Evolutionary conservation across 345 rosid genomes (phyloP), one percentile per base, ranked within the genome.

Genomic region (Brassica juncea): DNA sequence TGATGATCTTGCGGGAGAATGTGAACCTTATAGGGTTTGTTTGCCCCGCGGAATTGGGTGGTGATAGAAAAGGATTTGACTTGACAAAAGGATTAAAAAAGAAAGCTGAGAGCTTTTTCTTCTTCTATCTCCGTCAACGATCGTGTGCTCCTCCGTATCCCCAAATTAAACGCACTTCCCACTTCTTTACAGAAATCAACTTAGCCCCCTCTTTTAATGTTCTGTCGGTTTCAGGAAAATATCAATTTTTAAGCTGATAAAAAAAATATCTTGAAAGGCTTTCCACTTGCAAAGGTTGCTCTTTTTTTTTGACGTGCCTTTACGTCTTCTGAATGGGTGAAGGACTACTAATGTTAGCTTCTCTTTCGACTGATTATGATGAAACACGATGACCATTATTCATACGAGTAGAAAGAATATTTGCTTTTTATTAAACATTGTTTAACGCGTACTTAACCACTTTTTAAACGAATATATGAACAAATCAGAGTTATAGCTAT

Each of bases 111-210:
- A 54, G 59, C 59, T 54, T 54, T 54, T 10, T 23, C 19, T 23
- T n/a, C 42, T n/a, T 52, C 23, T 3, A n/a, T 31, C 68, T n/a
- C 68, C 44, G 25, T 63, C 71, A 67, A 67, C 32, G 57, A 39
- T 67, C 11, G 19, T 66, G 70, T 39, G 64, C 34, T 60, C n/a
- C 52, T 66, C 70, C 52, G 66, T 15, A 62, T 57, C 30, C 30
- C 32, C 7, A 23, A 9, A 1, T 59, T 23, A 23, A 8, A 4
- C 6, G 14, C 62, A 8, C 31, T 58, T 7, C 30, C 27, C 25
- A 57, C 61, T 58, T 60, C 34, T 0, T 60, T 60, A 60, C 65
- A 60, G 16, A 25, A 0, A 19, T 19, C 19, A 19, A 19, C 0
- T 59, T 25, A 1, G 2, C 31, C 15, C n/a, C 28, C 23, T 6